These are phyloP conservation scores for Erodium moschatum DNA, from an alignment of 441 rosid genomes.

Conservation along the genomic window DNA sequence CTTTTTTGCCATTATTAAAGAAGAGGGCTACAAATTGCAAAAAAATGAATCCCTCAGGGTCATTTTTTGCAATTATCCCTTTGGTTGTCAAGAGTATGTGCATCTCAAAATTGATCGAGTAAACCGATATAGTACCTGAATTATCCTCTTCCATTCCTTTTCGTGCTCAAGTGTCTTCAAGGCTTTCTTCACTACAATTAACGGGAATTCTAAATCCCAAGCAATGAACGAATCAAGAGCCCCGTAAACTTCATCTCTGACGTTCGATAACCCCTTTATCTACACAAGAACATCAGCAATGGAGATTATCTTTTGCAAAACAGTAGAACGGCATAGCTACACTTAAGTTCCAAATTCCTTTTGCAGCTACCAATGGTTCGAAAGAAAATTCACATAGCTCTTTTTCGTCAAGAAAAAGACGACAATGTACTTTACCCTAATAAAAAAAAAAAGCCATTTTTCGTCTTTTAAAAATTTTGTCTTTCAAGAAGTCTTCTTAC, in stretches of 20 bases:
- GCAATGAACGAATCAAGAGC: constrained; percentile 92
- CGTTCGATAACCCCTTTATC: constrained; percentile 68
- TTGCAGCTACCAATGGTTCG: no score
- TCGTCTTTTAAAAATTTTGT: no score
- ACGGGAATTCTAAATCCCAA: constrained; percentile 92
- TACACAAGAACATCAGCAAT: constrained; percentile 20
- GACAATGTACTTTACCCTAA: no score
- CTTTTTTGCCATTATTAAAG: no score
- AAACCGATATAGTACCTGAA: constrained; percentile 43
- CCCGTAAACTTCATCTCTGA: constrained; percentile 87
- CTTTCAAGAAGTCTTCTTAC: no score
- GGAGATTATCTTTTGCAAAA: constrained; percentile 1
- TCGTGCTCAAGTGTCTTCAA: constrained; percentile 61
- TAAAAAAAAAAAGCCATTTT: no score
- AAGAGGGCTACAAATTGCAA: no score
- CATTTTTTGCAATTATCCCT: no score
- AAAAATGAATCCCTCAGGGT: no score
- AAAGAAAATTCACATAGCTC: no score
- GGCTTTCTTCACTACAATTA: constrained; percentile 85
- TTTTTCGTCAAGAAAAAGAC: no score
- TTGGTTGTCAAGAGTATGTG: not conserved
- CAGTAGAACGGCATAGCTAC: not conserved
- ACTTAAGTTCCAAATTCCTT: no score
- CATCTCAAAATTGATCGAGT: not conserved
- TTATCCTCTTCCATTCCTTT: constrained; percentile 86